Evolutionary conservation across 306 rosid species (phyloP).

Genomic region (Carpinus fangiana): DNA sequence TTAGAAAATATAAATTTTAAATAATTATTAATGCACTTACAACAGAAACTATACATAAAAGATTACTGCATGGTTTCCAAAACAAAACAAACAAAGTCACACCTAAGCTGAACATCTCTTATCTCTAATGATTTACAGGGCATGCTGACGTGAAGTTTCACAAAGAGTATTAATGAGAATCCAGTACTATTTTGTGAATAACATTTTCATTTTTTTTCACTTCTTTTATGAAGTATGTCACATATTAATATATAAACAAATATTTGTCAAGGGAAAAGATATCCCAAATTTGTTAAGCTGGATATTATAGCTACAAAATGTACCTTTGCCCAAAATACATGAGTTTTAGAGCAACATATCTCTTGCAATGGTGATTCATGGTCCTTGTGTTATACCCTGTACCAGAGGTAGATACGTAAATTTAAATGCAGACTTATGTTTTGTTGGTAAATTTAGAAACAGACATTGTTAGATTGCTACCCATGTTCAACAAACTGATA

Average conservation of each 20-base stretch:
- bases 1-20: background rate
- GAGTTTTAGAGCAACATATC: slow-evolving; percentile 83
- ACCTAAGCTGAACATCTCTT: background rate
- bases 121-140: background rate
- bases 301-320: slow-evolving; percentile 22
- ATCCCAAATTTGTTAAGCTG: background rate
- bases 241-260: slow-evolving; percentile 14
- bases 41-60: background rate
- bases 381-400: slow-evolving; percentile 53
- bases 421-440: slow-evolving; percentile 14
- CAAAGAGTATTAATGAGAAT: background rate
- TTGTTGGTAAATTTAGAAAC: background rate
- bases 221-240: background rate
- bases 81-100: background rate
- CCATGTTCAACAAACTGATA: background rate
- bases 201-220: background rate
- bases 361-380: slow-evolving; percentile 55
- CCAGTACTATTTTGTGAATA: background rate
- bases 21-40: background rate
- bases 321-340: slow-evolving; percentile 95
- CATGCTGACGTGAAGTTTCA: background rate
- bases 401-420: slow-evolving; percentile 23
- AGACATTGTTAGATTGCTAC: background rate
- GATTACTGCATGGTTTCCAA: background rate
- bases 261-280: slow-evolving; percentile 19